Conservation (phyloP, 352 stramenopile species). For the Phytophthora vignae region DNA sequence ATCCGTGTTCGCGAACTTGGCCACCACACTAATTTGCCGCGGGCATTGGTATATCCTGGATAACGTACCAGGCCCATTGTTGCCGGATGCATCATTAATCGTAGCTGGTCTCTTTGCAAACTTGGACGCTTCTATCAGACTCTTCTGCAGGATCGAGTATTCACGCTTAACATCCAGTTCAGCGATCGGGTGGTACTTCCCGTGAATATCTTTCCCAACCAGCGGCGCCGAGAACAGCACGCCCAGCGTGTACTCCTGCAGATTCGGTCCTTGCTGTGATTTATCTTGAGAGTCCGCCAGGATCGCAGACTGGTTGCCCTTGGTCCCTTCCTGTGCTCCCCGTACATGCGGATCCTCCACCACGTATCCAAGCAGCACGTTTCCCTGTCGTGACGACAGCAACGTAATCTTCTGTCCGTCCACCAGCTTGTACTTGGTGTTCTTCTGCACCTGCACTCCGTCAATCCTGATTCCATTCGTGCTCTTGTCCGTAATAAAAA, state of each 20-base stretch:
- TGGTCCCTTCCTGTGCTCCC: slow-evolving; percentile 38
- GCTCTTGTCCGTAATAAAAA: slow-evolving; percentile 77
- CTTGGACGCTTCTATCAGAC: slow-evolving; percentile 75
- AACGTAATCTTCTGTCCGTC: slow-evolving; percentile 81
- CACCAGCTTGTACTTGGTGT: slow-evolving; percentile 53
- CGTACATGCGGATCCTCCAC: slow-evolving; percentile 80
- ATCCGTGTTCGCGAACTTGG: slow-evolving; percentile 95
- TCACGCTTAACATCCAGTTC: slow-evolving; percentile 84
- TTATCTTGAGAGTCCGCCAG: slow-evolving; percentile 53
- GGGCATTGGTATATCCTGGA: slow-evolving; percentile 66
- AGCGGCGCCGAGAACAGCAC: slow-evolving; percentile 96
- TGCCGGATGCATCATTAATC: slow-evolving; percentile 20
- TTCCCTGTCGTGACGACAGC: slow-evolving; percentile 65
- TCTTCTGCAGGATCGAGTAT: slow-evolving; percentile 84
- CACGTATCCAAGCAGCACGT: slow-evolving; percentile 73
- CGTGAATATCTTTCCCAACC: slow-evolving; percentile 91
- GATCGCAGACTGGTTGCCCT: slow-evolving; percentile 12
- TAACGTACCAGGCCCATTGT: slow-evolving; percentile 19
- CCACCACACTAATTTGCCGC: slow-evolving; percentile 91
- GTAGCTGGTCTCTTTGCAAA: slow-evolving; percentile 54
- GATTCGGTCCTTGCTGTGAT: slow-evolving; percentile 61
- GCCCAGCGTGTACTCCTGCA: slow-evolving; percentile 87
- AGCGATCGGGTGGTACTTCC: slow-evolving; percentile 92
- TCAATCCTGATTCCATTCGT: slow-evolving; percentile 81
- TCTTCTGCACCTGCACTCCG: slow-evolving; percentile 55